Base-by-base conservation (phyloP, 1,284 basidiomycete genomes). In the Ceratobasidium sp. region DNA sequence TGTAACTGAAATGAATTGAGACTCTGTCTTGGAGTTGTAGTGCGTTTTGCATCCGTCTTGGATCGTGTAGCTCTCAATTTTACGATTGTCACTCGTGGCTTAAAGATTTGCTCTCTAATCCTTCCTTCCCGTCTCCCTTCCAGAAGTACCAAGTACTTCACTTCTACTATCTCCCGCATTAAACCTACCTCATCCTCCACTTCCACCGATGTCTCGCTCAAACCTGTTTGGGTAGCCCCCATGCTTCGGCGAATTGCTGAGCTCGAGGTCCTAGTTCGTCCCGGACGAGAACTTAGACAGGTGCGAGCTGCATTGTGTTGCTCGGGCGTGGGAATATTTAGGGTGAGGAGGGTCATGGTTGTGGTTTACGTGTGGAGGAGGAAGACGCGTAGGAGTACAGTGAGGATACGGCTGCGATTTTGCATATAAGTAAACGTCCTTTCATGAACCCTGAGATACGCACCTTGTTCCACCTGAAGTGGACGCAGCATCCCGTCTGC, bases 211-310 rank as follows among this genome's bases (percentile, higher is more conserved):
- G 66, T 43, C 67, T 74, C 73, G 30, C 58, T 49, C 54, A 70
- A 71, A 69, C 73, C 67, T 71, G 67, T 21, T 62, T 49, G 18
- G 69, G 69, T 18, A 74, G 16, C 6, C 73, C 73, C 57, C 66
- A 61, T 2, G 58, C 38, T 16, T 66, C 55, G n/a, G 52, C 73
- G 18, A 70, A 30, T 32, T 63, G 47, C 23, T 55, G 50, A 21
- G 32, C 32, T 44, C 55, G 66, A 41, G 66, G 66, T 14, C 66
- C 66, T 13, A 69, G 50, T 35, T 35, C 49, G 13, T 69, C 66
- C 18, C 66, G 50, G 18, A 69, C 66, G 21, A 69, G 23, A 18
- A n/a, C 14, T 44, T 69, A 49, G 52, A 69, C 11, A 18, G 9
- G 14, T 38, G 11, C 54, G 66, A 13, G 66, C 66, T 16, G 30